Base-by-base conservation (phyloP, 306 rosid species). In the Quercus berberidifolia region DNA sequence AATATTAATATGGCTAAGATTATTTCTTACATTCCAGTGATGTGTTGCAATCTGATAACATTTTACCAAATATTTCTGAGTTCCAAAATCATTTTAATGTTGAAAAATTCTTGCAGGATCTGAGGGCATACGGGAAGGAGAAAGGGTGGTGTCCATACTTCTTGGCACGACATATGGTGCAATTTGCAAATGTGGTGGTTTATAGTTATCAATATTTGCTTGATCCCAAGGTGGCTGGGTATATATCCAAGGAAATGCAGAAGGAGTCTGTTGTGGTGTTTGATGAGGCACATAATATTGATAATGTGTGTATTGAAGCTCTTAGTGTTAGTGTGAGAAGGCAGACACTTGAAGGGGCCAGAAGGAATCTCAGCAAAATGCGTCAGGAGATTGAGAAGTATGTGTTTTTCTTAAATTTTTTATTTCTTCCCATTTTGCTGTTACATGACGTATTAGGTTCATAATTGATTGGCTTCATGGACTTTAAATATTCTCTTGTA, bases 311-410 rank as follows among this genome's bases (percentile, higher is more conserved):
- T 80, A 94, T 94, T 23, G 97, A 94, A 88, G 99, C 99, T 1
- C 97, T 94, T 58, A 94, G 99, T 77, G 99, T 92, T 76, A 91
- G 99, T 82, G 99, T 92, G 83, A 92, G 97, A 86, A 92, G 95
- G 87, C 97, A 94, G 87, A 94, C 97, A 46, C 83, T 94, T 81
- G 99, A 94, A 74, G 99, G 99, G 33, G 97, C 99, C 49, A 91
- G 92, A 76, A 87, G 97, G 82, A 94, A 94, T 87, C 92, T 94
- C 62, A 81, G 25, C 79, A 91, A 83, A 88, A 94, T 94, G 97
- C 84, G 86, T 57, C 95, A 92, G 82, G 97, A 92, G 84, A 89
- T 92, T 77, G 95, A 91, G 78, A 94, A 92, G 99, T 92, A 91
- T 82, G 86, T 77, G 59, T 74, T 81, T 46, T 59, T 69, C 79